phyloP scores from a whole-genome alignment of 2,329 filamentous ascomycete species.

The Apiospora phragmitis region DNA sequence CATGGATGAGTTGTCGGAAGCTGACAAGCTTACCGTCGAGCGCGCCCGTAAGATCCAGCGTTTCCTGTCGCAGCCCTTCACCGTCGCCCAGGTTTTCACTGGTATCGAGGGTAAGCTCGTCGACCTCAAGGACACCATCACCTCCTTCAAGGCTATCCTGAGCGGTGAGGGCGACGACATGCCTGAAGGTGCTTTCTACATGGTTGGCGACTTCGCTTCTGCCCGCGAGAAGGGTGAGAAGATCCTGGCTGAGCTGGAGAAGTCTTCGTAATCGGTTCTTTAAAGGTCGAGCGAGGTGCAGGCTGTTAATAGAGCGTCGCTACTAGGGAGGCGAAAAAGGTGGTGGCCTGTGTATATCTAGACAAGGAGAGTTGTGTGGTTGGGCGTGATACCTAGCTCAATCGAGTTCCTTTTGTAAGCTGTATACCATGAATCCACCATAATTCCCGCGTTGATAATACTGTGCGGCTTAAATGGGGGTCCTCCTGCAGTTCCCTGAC shows the following conservation, averaged over 20 bases:
- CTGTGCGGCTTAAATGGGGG: too few species aligned
- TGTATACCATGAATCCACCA: slow-evolving; percentile 61
- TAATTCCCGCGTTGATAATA: slow-evolving; percentile 38
- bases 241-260: slow-evolving; percentile 94
- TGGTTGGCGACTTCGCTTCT: slow-evolving; percentile 94
- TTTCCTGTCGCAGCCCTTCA: slow-evolving; percentile 99
- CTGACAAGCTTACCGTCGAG: slow-evolving; percentile 99
- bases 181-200: slow-evolving; percentile 94
- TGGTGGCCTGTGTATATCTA: slow-evolving; percentile 58
- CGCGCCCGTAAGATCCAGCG: slow-evolving; percentile 99
- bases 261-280: slow-evolving; percentile 46
- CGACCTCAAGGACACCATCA: slow-evolving; percentile 97
- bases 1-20: slow-evolving; percentile 99
- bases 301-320: slow-evolving; percentile 31
- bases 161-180: slow-evolving; percentile 93
- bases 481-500: too few species aligned
- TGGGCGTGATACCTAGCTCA: slow-evolving; percentile 52
- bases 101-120: slow-evolving; percentile 95
- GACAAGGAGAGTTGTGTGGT: slow-evolving; percentile 46
- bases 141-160: slow-evolving; percentile 96
- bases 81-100: slow-evolving; percentile 81
- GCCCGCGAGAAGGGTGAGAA: slow-evolving; percentile 98
- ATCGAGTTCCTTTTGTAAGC: slow-evolving; percentile 56
- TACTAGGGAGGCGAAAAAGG: slow-evolving; percentile 29
- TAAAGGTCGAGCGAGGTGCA: neutral